phyloP scores from a whole-genome alignment of 805 yeast species.

The Peterozyma xylosa region DNA sequence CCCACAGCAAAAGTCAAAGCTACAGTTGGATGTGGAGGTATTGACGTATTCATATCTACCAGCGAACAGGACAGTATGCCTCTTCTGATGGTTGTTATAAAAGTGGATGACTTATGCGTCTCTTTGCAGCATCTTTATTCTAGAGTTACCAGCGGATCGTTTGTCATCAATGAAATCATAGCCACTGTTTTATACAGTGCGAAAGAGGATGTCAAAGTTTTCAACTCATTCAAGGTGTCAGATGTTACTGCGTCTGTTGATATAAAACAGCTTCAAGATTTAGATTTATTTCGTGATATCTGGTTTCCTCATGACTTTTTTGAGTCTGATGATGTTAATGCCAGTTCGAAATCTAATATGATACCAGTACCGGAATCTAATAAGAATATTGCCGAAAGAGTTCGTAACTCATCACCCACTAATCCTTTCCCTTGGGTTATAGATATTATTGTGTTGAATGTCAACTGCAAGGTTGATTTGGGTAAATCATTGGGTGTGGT shows the following conservation, averaged over 20 bases:
- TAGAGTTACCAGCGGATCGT: constrained; percentile 76
- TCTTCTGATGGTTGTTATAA: constrained; percentile 35
- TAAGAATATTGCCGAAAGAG: constrained; percentile 34
- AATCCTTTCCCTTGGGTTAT: constrained; percentile 71
- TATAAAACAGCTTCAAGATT: constrained; percentile 80
- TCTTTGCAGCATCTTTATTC: constrained; percentile 88
- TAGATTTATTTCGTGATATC: constrained; percentile 73
- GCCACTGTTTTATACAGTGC: constrained; percentile 41
- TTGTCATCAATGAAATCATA: constrained; percentile 38
- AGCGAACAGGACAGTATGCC: constrained; percentile 28
- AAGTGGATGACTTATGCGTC: constrained; percentile 51
- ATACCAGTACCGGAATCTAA: background rate
- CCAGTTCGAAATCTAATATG: background rate
- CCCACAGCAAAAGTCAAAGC: constrained; percentile 94
- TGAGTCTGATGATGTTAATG: constrained; percentile 10
- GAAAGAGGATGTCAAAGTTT: constrained; percentile 30
- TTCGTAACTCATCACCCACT: constrained; percentile 53
- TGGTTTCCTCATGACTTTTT: constrained; percentile 55
- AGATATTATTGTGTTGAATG: constrained; percentile 45
- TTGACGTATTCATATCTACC: constrained; percentile 51
- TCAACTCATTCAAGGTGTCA: constrained; percentile 43
- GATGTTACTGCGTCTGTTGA: constrained; percentile 60
- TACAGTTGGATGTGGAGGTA: constrained; percentile 62
- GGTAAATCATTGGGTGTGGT: constrained; percentile 79
- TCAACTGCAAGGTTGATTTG: constrained; percentile 57